These are phyloP conservation scores for Austroboletus niveus DNA, from an alignment of 1,284 basidiomycete genomes.

Conservation along the genomic window DNA sequence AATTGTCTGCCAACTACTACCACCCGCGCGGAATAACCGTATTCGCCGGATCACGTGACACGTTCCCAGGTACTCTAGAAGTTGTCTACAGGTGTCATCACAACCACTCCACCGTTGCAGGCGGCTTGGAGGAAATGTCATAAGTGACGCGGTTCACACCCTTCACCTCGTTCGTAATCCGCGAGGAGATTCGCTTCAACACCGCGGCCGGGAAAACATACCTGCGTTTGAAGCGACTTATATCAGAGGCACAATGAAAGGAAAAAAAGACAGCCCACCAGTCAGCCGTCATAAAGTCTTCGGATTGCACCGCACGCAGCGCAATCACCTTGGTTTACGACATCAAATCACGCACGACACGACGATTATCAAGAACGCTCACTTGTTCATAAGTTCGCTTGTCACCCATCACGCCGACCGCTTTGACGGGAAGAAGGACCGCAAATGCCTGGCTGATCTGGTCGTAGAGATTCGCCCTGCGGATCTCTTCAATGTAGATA, in stretches of 20 bases:
- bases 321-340: slow-evolving; percentile 66
- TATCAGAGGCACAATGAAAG: not conserved
- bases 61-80: too few species aligned
- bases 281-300: slow-evolving; percentile 98
- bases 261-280: slow-evolving; percentile 53
- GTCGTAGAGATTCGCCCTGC: slow-evolving; percentile 89
- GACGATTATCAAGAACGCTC: slow-evolving; percentile 18
- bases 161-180: slow-evolving; percentile 96
- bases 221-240: slow-evolving; percentile 40
- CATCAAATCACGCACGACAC: not conserved
- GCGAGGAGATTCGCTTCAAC: slow-evolving; percentile 87
- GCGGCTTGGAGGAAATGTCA: slow-evolving; percentile 98
- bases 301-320: slow-evolving; percentile 86
- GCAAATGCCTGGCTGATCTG: slow-evolving; percentile 98
- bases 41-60: too few species aligned
- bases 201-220: slow-evolving; percentile 95
- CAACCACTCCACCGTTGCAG: slow-evolving; percentile 65
- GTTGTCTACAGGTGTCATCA: slow-evolving; percentile 16
- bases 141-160: slow-evolving; percentile 95
- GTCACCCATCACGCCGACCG: slow-evolving; percentile 98
- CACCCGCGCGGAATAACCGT: too few species aligned
- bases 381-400: slow-evolving; percentile 96
- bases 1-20: too few species aligned
- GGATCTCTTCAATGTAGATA: slow-evolving; percentile 99
- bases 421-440: slow-evolving; percentile 93